These are phyloP conservation scores for Gracilaria vermiculophylla DNA, from an alignment of 23 red algal genomes.

Conservation along the genomic window DNA sequence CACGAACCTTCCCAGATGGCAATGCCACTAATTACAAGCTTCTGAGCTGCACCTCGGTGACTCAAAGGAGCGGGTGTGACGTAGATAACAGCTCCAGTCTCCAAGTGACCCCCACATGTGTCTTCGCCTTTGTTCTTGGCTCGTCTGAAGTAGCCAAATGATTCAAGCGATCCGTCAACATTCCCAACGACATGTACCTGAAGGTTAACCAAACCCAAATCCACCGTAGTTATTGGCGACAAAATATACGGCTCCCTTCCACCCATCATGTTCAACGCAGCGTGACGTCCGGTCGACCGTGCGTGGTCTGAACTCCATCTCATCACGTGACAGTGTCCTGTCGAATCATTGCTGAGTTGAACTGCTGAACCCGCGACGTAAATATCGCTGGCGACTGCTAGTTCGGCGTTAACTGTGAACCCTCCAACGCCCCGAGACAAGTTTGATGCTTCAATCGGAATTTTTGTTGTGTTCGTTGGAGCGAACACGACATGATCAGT, in stretches of 20 bases:
- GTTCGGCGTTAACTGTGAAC: slow-evolving; percentile 40
- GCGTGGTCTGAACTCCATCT: slow-evolving; percentile 60
- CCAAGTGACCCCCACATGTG: slow-evolving; percentile 52
- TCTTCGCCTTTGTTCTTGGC: slow-evolving; percentile 9
- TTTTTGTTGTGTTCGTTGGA: slow-evolving; percentile 26
- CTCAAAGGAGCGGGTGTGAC: slow-evolving; percentile 38
- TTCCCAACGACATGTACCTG: slow-evolving; percentile 34
- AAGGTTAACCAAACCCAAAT: slow-evolving; percentile 24
- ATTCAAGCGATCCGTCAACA: slow-evolving; percentile 46
- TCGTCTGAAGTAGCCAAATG: slow-evolving; percentile 63
- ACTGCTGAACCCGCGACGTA: slow-evolving; percentile 48
- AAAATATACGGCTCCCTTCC: slow-evolving; percentile 29
- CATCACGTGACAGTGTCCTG: slow-evolving; percentile 1
- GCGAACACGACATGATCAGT: slow-evolving; percentile 65
- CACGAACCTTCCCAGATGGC: slow-evolving; percentile 54
- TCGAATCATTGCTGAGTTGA: background rate
- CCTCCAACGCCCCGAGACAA: slow-evolving; percentile 12
- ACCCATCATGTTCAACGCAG: slow-evolving; percentile 57
- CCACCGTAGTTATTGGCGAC: background rate
- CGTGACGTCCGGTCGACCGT: slow-evolving; percentile 41
- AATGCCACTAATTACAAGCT: slow-evolving; percentile 35
- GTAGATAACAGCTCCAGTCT: slow-evolving; percentile 36
- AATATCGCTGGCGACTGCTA: slow-evolving; percentile 48
- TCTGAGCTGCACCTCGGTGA: slow-evolving; percentile 44
- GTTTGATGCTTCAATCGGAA: slow-evolving; percentile 18